Evolutionary conservation across 768 basidiomycete genomes (phyloP).

Genomic region (Scleroderma citrinum): DNA sequence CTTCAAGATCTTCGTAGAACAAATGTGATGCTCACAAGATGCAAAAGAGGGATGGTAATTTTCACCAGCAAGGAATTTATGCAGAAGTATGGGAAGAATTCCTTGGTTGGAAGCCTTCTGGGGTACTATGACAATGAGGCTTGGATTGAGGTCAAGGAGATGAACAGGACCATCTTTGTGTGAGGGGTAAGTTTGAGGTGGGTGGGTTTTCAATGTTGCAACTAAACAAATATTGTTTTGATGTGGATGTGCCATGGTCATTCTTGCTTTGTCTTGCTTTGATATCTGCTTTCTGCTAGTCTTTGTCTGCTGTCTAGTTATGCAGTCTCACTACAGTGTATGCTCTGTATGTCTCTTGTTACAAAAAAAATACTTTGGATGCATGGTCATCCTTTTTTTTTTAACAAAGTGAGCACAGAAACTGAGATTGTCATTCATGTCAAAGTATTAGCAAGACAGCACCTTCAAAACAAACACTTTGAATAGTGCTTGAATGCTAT

Average conservation of each 20-base stretch:
- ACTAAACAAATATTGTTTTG: not conserved
- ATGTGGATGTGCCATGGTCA: not conserved
- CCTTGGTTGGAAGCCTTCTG: conserved; percentile 39
- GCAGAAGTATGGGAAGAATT: conserved; percentile 40
- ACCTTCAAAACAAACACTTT: no score
- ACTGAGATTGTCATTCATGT: no score
- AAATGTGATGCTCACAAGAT: conserved; percentile 86
- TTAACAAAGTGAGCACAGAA: no score
- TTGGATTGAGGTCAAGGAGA: conserved; percentile 32
- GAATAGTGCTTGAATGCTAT: no score
- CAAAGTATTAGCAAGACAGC: no score
- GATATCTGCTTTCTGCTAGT: not conserved
- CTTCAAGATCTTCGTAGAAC: conserved; percentile 58
- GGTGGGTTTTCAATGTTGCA: not conserved
- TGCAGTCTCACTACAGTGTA: not conserved
- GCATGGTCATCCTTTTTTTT: not conserved
- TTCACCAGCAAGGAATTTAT: conserved; percentile 60
- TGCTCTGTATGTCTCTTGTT: not conserved
- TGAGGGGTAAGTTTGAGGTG: conserved; percentile 2
- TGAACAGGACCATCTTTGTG: conserved; percentile 18
- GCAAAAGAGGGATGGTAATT: conserved; percentile 75
- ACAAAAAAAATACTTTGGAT: not conserved
- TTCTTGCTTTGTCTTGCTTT: not conserved
- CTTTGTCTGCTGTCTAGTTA: not conserved
- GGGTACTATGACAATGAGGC: conserved; percentile 24